Evolutionary conservation across 176 grass and related monocot genomes (phyloP).

Genomic region (Urochloa ruziziensis): DNA sequence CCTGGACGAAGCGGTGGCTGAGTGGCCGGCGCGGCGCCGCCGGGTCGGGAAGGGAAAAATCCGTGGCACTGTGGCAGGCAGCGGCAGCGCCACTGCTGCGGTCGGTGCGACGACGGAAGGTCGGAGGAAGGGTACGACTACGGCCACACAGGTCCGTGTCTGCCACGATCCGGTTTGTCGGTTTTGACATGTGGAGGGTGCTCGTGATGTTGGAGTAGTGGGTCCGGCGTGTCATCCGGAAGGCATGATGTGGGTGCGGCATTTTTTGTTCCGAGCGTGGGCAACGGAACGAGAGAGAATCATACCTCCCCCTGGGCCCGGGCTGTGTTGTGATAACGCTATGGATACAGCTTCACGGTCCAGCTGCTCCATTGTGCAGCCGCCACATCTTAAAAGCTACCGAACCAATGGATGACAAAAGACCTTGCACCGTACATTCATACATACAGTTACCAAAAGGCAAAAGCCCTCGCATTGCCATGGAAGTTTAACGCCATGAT

Average conservation of each 20-base stretch:
- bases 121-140: neutral
- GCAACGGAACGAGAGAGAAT: neutral
- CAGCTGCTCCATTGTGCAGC: neutral
- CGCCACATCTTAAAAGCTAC: no score
- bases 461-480: no score
- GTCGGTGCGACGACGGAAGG: neutral
- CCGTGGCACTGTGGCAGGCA: no score
- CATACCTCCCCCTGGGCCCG: neutral
- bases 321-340: neutral
- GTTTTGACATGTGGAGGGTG: conserved; percentile 5
- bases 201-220: neutral
- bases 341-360: neutral
- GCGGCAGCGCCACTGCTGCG: no score
- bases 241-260: neutral
- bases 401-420: no score
- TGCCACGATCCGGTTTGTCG: neutral
- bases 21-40: neutral
- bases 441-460: no score
- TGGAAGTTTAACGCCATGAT: no score
- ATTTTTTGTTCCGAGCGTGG: neutral
- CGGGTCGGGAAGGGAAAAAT: neutral
- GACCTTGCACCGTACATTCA: no score
- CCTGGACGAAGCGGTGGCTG: no score
- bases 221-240: neutral
- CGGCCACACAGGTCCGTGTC: neutral